Evolutionary conservation across 352 stramenopile genomes (phyloP), one percentile per base, ranked within the genome.

Genomic region (Sclerospora graminicola): DNA sequence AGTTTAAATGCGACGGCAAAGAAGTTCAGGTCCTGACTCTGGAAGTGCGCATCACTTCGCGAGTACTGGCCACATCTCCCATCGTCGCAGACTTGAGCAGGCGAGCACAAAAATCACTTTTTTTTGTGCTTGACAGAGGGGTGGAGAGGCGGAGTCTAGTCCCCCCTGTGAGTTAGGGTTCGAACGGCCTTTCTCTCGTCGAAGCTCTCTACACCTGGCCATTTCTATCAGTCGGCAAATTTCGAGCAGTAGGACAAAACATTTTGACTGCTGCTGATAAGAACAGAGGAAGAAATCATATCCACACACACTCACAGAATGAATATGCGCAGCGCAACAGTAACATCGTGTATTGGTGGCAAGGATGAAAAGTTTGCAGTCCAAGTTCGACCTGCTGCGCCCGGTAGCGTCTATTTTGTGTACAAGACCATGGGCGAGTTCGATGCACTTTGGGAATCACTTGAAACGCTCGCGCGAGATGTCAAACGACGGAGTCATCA

Each of bases 341-440:
- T 89, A 13, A 89, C 78, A 37, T 85, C 75, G 10, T 89, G 78
- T 44, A 82, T 89, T 48, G 78, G 78, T 44, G 78, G 78, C 51
- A 84, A 84, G 45, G 65, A 86, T 34, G 78, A 86, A 30, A 81
- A 68, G 39, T 89, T 85, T 47, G 78, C 78, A 6, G 67, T 89
- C 28, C 69, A 82, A 54, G 63, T 88, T 33, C 43, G 60, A 30
- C 57, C 66, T 2, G 33, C 51, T 13, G 48, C 69, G 19, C 64
- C 63, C 11, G 59, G 45, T 11, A 49, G 41, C 38, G 45, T 60
- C 14, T 87, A 88, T 62, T 89, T 85, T 54, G 75, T 85, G 26
- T 89, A 89, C 68, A 87, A 87, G 68, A 82, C 60, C 15, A 61
- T 87, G 59, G 47, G 38, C 55, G 75, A 89, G 36, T 89, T 89